Evolutionary conservation across 2,329 filamentous ascomycete species (phyloP).

Genomic region (Penicillium oxalicum): DNA sequence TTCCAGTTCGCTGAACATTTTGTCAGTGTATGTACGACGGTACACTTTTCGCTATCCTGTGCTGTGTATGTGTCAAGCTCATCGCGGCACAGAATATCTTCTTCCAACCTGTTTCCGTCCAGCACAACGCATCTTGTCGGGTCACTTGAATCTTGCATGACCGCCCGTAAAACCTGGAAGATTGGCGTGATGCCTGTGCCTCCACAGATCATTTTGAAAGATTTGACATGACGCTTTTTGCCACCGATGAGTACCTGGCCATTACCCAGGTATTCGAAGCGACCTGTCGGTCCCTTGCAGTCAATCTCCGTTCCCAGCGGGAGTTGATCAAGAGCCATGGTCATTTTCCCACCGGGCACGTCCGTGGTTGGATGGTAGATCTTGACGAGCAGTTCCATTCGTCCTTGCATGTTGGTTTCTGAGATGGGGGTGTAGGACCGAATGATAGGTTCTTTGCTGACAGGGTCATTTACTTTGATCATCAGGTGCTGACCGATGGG

Average conservation of each 20-base stretch:
- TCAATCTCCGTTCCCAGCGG: conserved; percentile 68
- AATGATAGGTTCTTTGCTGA: conserved; percentile 63
- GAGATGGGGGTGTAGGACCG: conserved; percentile 84
- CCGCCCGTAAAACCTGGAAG: conserved; percentile 71
- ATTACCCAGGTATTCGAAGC: conserved; percentile 69
- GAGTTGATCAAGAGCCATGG: conserved; percentile 66
- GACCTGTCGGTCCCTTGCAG: conserved; percentile 82
- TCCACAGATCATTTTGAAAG: conserved; percentile 80
- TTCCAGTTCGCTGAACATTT: conserved; percentile 59
- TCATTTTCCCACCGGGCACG: conserved; percentile 70
- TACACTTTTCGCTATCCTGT: conserved; percentile 50
- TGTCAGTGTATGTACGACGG: conserved; percentile 64
- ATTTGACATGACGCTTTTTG: conserved; percentile 51
- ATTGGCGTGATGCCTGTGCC: conserved; percentile 92
- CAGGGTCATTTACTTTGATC: conserved; percentile 71
- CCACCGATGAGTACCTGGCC: conserved; percentile 60
- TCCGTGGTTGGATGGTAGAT: conserved; percentile 62
- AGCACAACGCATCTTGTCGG: conserved; percentile 65
- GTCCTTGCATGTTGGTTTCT: conserved; percentile 54
- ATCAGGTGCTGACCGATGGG: conserved; percentile 83
- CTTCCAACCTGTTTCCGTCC: conserved; percentile 68
- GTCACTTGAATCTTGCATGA: conserved; percentile 61
- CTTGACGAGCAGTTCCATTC: conserved; percentile 72
- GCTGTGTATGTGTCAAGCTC: conserved; percentile 62
- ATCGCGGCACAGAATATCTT: conserved; percentile 73